A percentile compares a stretch with the other conserved stretches of the same genome.
phyloP scores from a whole-genome alignment of 345 rosid species.

The Punica granatum region DNA sequence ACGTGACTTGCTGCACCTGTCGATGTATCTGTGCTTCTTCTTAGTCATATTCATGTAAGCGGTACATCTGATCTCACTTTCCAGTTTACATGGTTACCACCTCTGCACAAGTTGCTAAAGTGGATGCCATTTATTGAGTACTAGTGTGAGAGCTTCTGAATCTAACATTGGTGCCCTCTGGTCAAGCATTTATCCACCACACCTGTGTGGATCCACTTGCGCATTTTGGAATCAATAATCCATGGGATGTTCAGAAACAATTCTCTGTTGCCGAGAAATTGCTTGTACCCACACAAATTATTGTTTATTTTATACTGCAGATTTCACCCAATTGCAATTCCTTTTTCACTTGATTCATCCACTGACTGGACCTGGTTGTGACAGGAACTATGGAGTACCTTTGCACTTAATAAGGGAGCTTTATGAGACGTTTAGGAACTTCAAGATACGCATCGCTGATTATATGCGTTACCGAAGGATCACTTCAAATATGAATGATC shows the following conservation, averaged over 20 bases:
- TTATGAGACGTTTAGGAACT: slow-evolving; percentile 92
- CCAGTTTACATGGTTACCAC: background rate
- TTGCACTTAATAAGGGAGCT: slow-evolving; percentile 92
- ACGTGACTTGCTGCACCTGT: slow-evolving; percentile 91
- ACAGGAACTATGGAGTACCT: slow-evolving; percentile 94
- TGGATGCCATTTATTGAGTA: background rate
- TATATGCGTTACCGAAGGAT: slow-evolving; percentile 83
- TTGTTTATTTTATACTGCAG: background rate
- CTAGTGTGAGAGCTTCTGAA: background rate
- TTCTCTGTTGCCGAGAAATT: background rate
- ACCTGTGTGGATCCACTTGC: background rate
- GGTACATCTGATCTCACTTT: slow-evolving; percentile 7
- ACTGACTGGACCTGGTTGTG: slow-evolving; percentile 8
- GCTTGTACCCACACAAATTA: background rate
- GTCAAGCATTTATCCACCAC: too few relatives aligned
- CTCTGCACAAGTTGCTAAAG: background rate
- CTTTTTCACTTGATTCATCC: background rate
- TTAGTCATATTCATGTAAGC: slow-evolving; percentile 93
- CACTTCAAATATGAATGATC: slow-evolving; percentile 96
- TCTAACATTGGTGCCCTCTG: too few relatives aligned
- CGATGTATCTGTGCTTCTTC: slow-evolving; percentile 94
- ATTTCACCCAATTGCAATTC: background rate
- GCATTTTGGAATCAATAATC: background rate
- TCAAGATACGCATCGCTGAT: slow-evolving; percentile 87
- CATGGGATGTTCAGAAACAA: background rate